phyloP scores from a whole-genome alignment of 192 early-diverging fungal genomes.

The Piromyces finnis region DNA sequence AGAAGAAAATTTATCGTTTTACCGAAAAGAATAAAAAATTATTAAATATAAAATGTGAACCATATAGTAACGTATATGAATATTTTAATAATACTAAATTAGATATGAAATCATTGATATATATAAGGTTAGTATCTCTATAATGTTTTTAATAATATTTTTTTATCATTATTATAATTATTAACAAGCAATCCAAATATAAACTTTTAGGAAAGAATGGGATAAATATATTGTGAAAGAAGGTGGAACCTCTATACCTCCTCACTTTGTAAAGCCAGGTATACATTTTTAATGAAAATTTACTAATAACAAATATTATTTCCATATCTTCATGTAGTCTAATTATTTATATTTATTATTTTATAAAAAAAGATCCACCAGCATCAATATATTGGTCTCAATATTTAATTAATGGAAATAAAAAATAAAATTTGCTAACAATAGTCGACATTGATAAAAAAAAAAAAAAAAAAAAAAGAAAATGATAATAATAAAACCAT shows the following conservation, averaged over 20 bases:
- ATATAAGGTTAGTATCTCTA: too few relatives aligned
- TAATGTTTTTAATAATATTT: too few relatives aligned
- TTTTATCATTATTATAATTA: too few relatives aligned
- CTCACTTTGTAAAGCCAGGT: not conserved
- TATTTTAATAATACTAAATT: not conserved
- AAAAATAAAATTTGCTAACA: too few relatives aligned
- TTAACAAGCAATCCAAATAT: too few relatives aligned
- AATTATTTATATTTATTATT: not conserved
- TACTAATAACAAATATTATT: too few relatives aligned
- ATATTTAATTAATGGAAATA: not conserved
- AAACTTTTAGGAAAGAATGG: slow-evolving; percentile 1
- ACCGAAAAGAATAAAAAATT: not conserved
- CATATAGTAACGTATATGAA: not conserved
- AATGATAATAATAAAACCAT: too few relatives aligned
- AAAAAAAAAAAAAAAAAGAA: too few relatives aligned
- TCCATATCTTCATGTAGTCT: too few relatives aligned
- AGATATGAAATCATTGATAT: not conserved
- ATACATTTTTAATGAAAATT: not conserved
- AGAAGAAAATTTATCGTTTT: not conserved
- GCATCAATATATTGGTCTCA: not conserved
- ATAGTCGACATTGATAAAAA: too few relatives aligned
- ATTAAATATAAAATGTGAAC: not conserved
- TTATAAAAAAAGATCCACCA: not conserved
- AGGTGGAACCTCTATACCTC: not conserved
- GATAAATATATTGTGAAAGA: slow-evolving; percentile 2